Conservation (phyloP, 169 alveolate genomes). For the Plasmodium relictum region DNA sequence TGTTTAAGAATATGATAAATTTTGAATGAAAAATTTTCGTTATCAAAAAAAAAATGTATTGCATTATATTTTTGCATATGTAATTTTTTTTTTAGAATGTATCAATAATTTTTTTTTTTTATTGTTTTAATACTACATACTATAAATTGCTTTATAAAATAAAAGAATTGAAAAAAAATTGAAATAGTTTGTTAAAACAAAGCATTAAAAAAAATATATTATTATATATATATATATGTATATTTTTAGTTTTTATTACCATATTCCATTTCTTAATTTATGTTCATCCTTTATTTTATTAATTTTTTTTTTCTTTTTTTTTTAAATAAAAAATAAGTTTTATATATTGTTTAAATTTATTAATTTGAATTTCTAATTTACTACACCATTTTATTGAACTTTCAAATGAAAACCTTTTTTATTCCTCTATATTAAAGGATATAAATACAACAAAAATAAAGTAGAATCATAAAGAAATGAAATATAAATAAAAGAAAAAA, state of each 20-base stretch:
- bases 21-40: constrained; percentile 2
- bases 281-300: not conserved
- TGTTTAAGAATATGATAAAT: not conserved
- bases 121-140: not conserved
- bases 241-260: not conserved
- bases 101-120: not conserved
- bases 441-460: too few relatives aligned
- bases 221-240: not conserved
- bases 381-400: too few relatives aligned
- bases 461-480: too few relatives aligned
- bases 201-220: not conserved
- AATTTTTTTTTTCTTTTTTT: not conserved
- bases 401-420: too few relatives aligned
- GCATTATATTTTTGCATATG: not conserved
- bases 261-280: not conserved
- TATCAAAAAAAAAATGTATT: not conserved
- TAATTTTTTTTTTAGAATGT: not conserved
- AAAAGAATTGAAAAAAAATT: not conserved
- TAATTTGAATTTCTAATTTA: not conserved
- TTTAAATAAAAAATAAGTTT: not conserved
- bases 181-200: not conserved
- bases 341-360: not conserved
- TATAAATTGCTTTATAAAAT: not conserved
- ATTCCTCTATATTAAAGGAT: too few relatives aligned
- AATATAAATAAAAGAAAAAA: too few relatives aligned